Percentiles rank a stretch among this genome's conserved stretches.
phyloP scores from a whole-genome alignment of 2,329 filamentous ascomycete genomes.

The Aureobasidium lini region DNA sequence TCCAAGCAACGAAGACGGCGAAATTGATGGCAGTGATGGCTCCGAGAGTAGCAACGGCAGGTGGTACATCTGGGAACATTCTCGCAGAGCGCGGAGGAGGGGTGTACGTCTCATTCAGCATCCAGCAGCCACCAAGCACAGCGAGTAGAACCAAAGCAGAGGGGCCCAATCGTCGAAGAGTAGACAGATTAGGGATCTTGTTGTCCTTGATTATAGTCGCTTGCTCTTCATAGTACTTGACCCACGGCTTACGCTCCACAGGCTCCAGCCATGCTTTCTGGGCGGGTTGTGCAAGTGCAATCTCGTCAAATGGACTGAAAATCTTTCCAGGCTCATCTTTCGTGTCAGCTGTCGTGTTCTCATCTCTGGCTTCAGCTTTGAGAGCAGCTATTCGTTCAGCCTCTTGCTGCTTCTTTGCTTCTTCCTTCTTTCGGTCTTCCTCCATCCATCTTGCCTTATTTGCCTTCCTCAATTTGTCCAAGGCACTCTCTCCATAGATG shows the following conservation, averaged over 20 bases:
- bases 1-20: constrained; percentile 52
- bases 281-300: constrained; percentile 4
- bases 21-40: constrained; percentile 55
- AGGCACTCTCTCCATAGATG: constrained; percentile 23
- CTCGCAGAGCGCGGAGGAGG: constrained; percentile 42
- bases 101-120: constrained; percentile 43
- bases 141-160: constrained; percentile 33
- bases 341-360: not conserved
- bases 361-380: not conserved
- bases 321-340: constrained; percentile 3
- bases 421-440: constrained; percentile 21
- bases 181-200: constrained; percentile 24
- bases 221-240: constrained; percentile 31
- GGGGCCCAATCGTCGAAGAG: constrained; percentile 38
- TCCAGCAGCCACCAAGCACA: constrained; percentile 22
- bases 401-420: constrained; percentile 19
- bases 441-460: constrained; percentile 22
- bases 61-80: constrained; percentile 53
- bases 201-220: constrained; percentile 28
- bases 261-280: constrained; percentile 24
- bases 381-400: constrained; percentile 14
- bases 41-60: constrained; percentile 57
- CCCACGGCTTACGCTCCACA: constrained; percentile 27
- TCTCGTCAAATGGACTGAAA: constrained; percentile 10
- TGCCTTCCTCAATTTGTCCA: constrained; percentile 21